Percentiles rank a stretch among this genome's conserved stretches.
These are phyloP conservation scores for Leishmania mexicana DNA, from an alignment of 208 protist species.

Conservation along the genomic window DNA sequence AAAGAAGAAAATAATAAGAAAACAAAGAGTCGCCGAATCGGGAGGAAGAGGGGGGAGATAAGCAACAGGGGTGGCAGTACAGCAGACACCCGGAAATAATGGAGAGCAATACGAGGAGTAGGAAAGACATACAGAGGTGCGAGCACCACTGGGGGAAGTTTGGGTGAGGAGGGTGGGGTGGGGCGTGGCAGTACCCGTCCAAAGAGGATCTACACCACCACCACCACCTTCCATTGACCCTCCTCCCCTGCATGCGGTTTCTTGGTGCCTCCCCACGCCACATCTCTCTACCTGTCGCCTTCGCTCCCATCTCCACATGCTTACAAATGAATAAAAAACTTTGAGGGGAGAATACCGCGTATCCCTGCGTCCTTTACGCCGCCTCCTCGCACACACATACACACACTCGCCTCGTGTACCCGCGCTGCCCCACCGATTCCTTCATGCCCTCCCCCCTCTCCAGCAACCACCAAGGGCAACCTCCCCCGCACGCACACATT, in stretches of 20 bases:
- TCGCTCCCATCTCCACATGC: not conserved
- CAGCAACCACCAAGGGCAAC: not conserved
- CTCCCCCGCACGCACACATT: not conserved
- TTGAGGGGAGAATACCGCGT: too few species aligned
- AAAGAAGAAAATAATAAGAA: not conserved
- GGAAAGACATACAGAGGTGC: not conserved
- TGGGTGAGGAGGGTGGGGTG: not conserved
- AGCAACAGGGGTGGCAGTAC: not conserved
- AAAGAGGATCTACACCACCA: not conserved
- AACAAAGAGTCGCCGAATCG: not conserved
- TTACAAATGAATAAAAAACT: not conserved
- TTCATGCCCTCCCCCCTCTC: not conserved
- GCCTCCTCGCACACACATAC: too few species aligned
- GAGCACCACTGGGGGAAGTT: not conserved
- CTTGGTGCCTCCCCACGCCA: not conserved
- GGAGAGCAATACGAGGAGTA: not conserved
- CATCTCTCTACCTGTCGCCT: not conserved
- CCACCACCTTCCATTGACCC: not conserved
- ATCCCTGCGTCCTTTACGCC: too few species aligned
- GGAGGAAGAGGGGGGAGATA: not conserved
- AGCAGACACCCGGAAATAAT: not conserved
- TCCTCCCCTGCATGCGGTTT: not conserved
- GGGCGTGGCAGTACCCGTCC: not conserved
- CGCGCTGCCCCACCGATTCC: not conserved
- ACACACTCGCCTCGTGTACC: not conserved